Evolutionary conservation across 108 stramenopile genomes (phyloP), one percentile per base, ranked within the genome.

Genomic region (Nitzschia sp.): DNA sequence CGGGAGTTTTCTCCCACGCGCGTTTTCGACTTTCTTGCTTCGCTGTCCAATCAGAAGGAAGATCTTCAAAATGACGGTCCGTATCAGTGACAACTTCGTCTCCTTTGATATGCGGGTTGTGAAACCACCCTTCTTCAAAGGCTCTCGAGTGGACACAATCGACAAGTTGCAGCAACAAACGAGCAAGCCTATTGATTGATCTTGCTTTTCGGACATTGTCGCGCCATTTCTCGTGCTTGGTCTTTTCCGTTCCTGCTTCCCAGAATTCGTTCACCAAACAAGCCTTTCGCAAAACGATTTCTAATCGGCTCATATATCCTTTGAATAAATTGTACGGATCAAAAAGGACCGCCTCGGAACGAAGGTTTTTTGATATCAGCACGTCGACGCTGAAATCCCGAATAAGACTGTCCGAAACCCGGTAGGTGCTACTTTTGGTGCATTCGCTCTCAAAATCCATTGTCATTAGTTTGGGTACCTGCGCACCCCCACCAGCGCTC

Each of bases 111-210:
- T 0, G 65, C 19, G 67, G 58, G 35, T 62, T 69, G 41, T 76
- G 55, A 62, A 81, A 82, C 91, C 88, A 89, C 15, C 77, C 62
- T 21, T 65, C 65, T 9, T 60, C 30, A 55, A 92, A 92, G 16
- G 83, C 87, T 53, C 74, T 68, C 0, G 76, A 53, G 47, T 80
- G 76, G 13, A 72, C 80, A 1, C 73, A 70, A 68, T 92, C 88
- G 41, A 87, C 72, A 11, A 92, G 72, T 41, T 72, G 57, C 8
- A 92, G 56, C 45, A 87, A 46, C 36, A 92, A 64, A 2, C 38
- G 35, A 21, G 81, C 68, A 3, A 92, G 76, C 36, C 31, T 52
- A 5, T 25, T 33, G 8, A 86, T 59, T 0, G 90, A 88, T 22
- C 63, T 77, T 32, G 81, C 69, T 19, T 68, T 62, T 1, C 66